These are phyloP conservation scores for Chrysopogon serrulatus DNA, from an alignment of 176 grass and related monocot species.

Conservation along the genomic window DNA sequence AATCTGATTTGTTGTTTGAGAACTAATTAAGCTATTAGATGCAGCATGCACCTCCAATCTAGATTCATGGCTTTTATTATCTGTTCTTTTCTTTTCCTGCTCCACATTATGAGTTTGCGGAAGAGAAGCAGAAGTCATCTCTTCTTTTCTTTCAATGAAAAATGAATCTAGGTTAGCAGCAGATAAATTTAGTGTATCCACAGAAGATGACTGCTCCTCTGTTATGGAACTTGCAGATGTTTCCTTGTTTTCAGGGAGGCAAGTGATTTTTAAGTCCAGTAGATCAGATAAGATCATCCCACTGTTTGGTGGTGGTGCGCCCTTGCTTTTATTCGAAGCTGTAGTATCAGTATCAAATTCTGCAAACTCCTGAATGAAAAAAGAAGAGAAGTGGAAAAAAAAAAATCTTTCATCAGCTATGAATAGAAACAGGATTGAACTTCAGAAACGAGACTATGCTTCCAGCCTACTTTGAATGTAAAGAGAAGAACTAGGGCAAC, in stretches of 20 bases:
- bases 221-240: constrained; percentile 22
- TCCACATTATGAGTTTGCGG: constrained; percentile 4
- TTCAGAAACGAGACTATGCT: constrained; percentile 23
- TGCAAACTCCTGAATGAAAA: constrained; percentile 69
- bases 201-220: constrained; percentile 29
- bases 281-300: constrained; percentile 72
- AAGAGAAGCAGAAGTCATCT: constrained; percentile 17
- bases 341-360: constrained; percentile 56
- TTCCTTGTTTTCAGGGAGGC: constrained; percentile 41
- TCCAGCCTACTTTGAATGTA: neutral
- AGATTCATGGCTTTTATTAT: constrained; percentile 25
- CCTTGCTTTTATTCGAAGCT: constrained; percentile 55
- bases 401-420: constrained; percentile 12
- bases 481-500: neutral
- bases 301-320: constrained; percentile 41
- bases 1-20: constrained; percentile 23
- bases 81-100: constrained; percentile 30
- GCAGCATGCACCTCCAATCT: constrained; percentile 10
- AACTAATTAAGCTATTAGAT: constrained; percentile 23
- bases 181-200: constrained; percentile 36
- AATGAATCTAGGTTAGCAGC: constrained; percentile 57
- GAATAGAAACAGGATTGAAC: constrained; percentile 22
- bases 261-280: constrained; percentile 68
- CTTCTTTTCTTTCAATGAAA: constrained; percentile 59
- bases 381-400: neutral